Percentiles rank a stretch among this genome's conserved stretches.
Evolutionary conservation across 2,329 filamentous ascomycete genomes (phyloP).

Genomic region (Alternaria postmessia): DNA sequence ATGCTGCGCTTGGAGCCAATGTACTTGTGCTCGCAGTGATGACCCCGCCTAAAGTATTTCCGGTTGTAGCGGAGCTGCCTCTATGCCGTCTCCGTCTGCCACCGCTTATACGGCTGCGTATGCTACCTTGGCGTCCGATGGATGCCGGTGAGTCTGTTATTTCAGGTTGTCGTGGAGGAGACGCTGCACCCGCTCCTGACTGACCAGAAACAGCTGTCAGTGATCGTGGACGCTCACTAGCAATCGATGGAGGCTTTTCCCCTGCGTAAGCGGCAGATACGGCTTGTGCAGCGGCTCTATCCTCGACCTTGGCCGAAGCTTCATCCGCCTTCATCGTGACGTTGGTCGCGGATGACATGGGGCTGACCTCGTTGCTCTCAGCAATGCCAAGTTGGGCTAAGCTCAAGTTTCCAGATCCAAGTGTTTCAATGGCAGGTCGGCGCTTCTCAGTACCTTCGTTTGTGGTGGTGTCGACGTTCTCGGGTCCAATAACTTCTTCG

Average conservation of each 20-base stretch:
- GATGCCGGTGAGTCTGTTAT: slow-evolving; percentile 67
- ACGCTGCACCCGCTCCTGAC: slow-evolving; percentile 33
- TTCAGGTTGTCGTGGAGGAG: slow-evolving; percentile 71
- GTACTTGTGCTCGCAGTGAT: slow-evolving; percentile 75
- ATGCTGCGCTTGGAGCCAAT: slow-evolving; percentile 68
- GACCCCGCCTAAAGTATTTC: slow-evolving; percentile 74
- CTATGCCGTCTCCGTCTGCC: slow-evolving; percentile 72
- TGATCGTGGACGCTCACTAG: slow-evolving; percentile 51
- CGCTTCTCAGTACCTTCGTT: slow-evolving; percentile 49
- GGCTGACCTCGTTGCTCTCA: slow-evolving; percentile 66
- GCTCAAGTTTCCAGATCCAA: slow-evolving; percentile 88
- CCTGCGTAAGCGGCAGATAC: slow-evolving; percentile 67
- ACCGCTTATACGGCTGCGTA: slow-evolving; percentile 63
- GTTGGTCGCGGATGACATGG: slow-evolving; percentile 66
- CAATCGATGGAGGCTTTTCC: slow-evolving; percentile 48
- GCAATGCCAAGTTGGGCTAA: slow-evolving; percentile 85
- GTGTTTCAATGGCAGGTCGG: slow-evolving; percentile 83
- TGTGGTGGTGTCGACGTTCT: slow-evolving; percentile 33
- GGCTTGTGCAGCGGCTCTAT: slow-evolving; percentile 66
- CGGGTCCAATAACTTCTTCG: slow-evolving; percentile 54
- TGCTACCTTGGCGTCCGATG: slow-evolving; percentile 63
- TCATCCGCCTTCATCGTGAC: slow-evolving; percentile 61
- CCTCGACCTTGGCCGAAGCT: slow-evolving; percentile 64
- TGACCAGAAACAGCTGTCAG: slow-evolving; percentile 48
- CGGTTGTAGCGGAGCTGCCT: slow-evolving; percentile 75